Evolutionary conservation across 371 early-diverging fungal genomes (phyloP).

Genomic region (Mucor piriformis): DNA sequence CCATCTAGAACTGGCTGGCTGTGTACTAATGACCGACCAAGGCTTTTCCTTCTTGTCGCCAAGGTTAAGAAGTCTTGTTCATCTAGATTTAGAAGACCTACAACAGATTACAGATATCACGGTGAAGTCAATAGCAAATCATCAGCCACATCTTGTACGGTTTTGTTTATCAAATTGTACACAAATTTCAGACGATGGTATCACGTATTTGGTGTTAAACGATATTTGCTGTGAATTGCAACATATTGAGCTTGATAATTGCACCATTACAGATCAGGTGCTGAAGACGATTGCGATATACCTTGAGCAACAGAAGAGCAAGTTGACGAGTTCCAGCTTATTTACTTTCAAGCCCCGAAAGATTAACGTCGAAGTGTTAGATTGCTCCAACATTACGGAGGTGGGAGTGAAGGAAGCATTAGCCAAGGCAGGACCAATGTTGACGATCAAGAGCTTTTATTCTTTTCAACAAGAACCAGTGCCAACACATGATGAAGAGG

Average conservation of each 20-base stretch:
- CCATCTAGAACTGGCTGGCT: conserved; percentile 57
- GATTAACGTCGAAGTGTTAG: conserved; percentile 44
- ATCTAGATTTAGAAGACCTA: conserved; percentile 61
- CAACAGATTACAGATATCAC: conserved; percentile 51
- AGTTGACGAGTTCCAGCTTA: conserved; percentile 13
- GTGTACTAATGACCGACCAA: conserved; percentile 50
- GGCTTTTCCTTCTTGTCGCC: conserved; percentile 50
- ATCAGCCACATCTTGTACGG: conserved; percentile 37
- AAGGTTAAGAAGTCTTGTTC: conserved; percentile 36
- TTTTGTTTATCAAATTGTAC: conserved; percentile 59
- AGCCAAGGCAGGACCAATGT: conserved; percentile 34
- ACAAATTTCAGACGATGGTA: conserved; percentile 51
- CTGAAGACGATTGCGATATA: conserved; percentile 33
- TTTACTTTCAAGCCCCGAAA: conserved; percentile 10
- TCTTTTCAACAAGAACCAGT: conserved; percentile 30
- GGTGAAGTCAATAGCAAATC: conserved; percentile 47
- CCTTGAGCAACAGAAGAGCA: conserved; percentile 15
- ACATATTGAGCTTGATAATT: conserved; percentile 46
- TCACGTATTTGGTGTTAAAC: conserved; percentile 35
- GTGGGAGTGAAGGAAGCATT: conserved; percentile 38
- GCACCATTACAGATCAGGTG: conserved; percentile 40
- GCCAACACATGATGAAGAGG: too few relatives aligned
- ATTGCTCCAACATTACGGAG: conserved; percentile 50
- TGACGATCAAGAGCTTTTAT: conserved; percentile 50
- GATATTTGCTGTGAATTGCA: conserved; percentile 35